Base-by-base conservation (phyloP, 352 stramenopile genomes). In the Phytophthora vignae region DNA sequence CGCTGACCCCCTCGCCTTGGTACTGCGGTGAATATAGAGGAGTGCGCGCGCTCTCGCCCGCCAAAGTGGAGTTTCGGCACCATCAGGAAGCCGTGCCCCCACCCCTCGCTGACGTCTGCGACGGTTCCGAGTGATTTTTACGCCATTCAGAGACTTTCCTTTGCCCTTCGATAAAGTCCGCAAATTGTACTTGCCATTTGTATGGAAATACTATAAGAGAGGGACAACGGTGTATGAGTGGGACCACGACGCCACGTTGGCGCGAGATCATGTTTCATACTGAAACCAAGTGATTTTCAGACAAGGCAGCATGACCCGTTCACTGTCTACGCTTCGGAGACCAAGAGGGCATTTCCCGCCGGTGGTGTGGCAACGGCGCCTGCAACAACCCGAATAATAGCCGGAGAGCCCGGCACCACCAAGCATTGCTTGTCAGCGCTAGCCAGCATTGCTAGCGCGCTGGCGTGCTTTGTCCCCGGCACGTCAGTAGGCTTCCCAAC, bases 231-330 rank as follows among this genome's bases (percentile, higher is more conserved):
- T 36, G 60, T 54, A 71, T 62, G 55, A 40, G 54, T 69, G 22
- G 36, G 15, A 27, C 56, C 12, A 58, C 27, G 25, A 66, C 54
- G 55, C 55, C 17, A 66, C 67, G 67, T 70, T 70, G 67, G 3
- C 42, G 29, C 61, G 61, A 74, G 66, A 67, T 74, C 67, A 74
- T 40, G 3, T 38, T 22, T 19, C 53, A 69, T 73, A 69, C 40
- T 69, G 53, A 25, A 73, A 64, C 4, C 52, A 68, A 64, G 59
- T 69, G 27, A 54, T 40, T 14, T 10, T 70, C 67, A 65, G 60
- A 74, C 60, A 61, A 60, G 67, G 15, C 50, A 19, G 27, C 44
- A 22, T 54, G 40, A 66, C 55, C 61, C 62, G 48, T 70, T 69
- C 54, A 48, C 7, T 52, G 25, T 25, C 52, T 69, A 49, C 38